phyloP scores from a whole-genome alignment of 2,329 filamentous ascomycete species.

The Ophiocordyceps sinensis region DNA sequence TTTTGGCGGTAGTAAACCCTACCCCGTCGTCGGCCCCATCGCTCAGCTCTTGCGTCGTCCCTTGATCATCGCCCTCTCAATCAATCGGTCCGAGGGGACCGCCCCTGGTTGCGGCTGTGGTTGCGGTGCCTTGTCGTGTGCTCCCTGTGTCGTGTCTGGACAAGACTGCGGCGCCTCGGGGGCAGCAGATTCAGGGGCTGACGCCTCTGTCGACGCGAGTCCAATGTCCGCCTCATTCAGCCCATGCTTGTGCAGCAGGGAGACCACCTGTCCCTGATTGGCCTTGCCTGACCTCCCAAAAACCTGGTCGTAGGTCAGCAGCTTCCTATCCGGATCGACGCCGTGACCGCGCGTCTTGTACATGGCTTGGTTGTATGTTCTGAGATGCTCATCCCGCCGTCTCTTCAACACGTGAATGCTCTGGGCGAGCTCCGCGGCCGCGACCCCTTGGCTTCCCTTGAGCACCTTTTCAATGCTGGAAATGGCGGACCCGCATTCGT shows the following conservation, averaged over 20 bases:
- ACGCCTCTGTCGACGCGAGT: too few species aligned
- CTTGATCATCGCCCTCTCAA: too few species aligned
- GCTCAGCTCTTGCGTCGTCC: too few species aligned
- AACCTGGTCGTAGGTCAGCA: slow-evolving; percentile 12
- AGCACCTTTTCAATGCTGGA: slow-evolving; percentile 9
- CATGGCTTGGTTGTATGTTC: slow-evolving; percentile 13
- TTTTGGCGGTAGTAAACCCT: too few species aligned
- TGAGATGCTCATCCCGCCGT: slow-evolving; percentile 12
- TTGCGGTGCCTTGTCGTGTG: too few species aligned
- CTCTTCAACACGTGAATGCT: slow-evolving; percentile 10
- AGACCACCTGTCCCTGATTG: slow-evolving; percentile 2
- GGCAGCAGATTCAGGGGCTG: too few species aligned
- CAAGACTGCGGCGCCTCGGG: too few species aligned
- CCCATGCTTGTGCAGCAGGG: slow-evolving; percentile 1
- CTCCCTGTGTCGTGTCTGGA: too few species aligned
- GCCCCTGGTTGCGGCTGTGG: too few species aligned
- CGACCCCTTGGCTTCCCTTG: background rate
- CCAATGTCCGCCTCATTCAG: background rate
- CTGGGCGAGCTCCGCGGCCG: slow-evolving; percentile 1
- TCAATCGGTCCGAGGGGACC: too few species aligned
- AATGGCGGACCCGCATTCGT: slow-evolving; percentile 11
- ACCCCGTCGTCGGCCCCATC: too few species aligned
- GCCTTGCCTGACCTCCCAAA: slow-evolving; percentile 12
- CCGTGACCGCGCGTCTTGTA: slow-evolving; percentile 12
- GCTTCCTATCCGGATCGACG: slow-evolving; percentile 14